These are phyloP conservation scores for Coemansia sp. DNA, from an alignment of 192 early-diverging fungal species.

Conservation along the genomic window DNA sequence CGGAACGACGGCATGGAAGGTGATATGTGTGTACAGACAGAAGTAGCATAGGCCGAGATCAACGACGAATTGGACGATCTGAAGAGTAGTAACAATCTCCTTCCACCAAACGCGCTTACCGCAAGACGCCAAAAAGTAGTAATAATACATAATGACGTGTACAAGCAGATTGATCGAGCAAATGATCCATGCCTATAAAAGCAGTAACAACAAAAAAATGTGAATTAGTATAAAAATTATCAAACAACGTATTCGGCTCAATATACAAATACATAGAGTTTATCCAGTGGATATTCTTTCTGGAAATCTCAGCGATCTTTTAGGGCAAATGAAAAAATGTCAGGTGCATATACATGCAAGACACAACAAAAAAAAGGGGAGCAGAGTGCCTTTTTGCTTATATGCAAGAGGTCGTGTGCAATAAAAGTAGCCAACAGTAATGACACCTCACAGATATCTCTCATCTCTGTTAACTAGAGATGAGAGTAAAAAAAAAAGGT, in stretches of 20 bases:
- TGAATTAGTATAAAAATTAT: not conserved
- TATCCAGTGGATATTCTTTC: no score
- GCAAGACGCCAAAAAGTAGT: slow-evolving; percentile 82
- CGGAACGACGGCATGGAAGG: slow-evolving; percentile 63
- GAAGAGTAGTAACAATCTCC: slow-evolving; percentile 88
- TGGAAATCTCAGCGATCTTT: not conserved
- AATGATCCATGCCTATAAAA: slow-evolving; percentile 54
- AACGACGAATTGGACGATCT: slow-evolving; percentile 91
- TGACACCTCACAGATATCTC: not conserved
- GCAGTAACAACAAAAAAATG: not conserved
- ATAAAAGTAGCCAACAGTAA: slow-evolving; percentile 6
- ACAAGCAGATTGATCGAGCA: slow-evolving; percentile 81
- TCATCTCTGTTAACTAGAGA: not conserved
- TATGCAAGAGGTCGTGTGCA: not conserved
- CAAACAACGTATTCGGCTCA: not conserved
- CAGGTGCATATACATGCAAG: not conserved
- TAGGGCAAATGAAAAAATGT: not conserved
- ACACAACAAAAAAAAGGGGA: not conserved
- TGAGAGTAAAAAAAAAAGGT: not conserved
- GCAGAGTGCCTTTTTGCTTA: not conserved
- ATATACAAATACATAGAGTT: not conserved
- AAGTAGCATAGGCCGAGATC: slow-evolving; percentile 86
- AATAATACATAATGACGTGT: slow-evolving; percentile 94
- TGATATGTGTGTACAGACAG: slow-evolving; percentile 82
- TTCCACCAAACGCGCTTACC: slow-evolving; percentile 91